phyloP scores from a whole-genome alignment of 495 filamentous ascomycete genomes.

The Neurospora pannonica region DNA sequence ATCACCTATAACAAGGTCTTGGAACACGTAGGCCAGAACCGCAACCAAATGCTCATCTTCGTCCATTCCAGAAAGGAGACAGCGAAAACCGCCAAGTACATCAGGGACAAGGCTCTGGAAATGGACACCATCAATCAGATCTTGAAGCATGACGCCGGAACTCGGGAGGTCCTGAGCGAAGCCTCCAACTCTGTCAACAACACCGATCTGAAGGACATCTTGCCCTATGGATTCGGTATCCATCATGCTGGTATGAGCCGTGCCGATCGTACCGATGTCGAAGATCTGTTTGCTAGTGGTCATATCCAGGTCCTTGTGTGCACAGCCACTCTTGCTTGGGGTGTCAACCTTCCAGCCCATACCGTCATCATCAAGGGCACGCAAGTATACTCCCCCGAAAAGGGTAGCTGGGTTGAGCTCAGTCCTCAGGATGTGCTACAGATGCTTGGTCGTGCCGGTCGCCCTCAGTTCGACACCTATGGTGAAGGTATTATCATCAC shows the following conservation, averaged over 20 bases:
- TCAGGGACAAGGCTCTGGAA: slow-evolving; percentile 91
- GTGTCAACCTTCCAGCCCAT: slow-evolving; percentile 89
- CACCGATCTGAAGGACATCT: slow-evolving; percentile 81
- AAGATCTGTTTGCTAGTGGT: slow-evolving; percentile 86
- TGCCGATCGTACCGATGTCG: slow-evolving; percentile 85
- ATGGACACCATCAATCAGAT: slow-evolving; percentile 96
- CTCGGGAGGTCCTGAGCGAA: slow-evolving; percentile 73
- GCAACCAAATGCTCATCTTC: slow-evolving; percentile 97
- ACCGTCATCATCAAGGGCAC: slow-evolving; percentile 97
- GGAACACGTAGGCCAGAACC: slow-evolving; percentile 84
- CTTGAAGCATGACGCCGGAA: slow-evolving; percentile 85
- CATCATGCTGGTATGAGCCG: slow-evolving; percentile 96
- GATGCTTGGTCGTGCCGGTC: slow-evolving; percentile 95
- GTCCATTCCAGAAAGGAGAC: slow-evolving; percentile 98
- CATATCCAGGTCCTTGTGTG: slow-evolving; percentile 91
- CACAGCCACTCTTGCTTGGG: slow-evolving; percentile 93
- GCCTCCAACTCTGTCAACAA: slow-evolving; percentile 79
- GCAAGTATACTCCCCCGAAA: slow-evolving; percentile 95
- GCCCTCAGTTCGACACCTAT: slow-evolving; percentile 94
- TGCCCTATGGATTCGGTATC: slow-evolving; percentile 95
- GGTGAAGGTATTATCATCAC: slow-evolving; percentile 99
- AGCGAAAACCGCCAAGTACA: slow-evolving; percentile 91
- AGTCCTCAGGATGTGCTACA: slow-evolving; percentile 97
- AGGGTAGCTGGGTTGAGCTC: slow-evolving; percentile 96
- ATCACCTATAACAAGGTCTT: slow-evolving; percentile 96